These are phyloP conservation scores for Diaporthe amygdali DNA, from an alignment of 2,329 filamentous ascomycete genomes.

Conservation along the genomic window DNA sequence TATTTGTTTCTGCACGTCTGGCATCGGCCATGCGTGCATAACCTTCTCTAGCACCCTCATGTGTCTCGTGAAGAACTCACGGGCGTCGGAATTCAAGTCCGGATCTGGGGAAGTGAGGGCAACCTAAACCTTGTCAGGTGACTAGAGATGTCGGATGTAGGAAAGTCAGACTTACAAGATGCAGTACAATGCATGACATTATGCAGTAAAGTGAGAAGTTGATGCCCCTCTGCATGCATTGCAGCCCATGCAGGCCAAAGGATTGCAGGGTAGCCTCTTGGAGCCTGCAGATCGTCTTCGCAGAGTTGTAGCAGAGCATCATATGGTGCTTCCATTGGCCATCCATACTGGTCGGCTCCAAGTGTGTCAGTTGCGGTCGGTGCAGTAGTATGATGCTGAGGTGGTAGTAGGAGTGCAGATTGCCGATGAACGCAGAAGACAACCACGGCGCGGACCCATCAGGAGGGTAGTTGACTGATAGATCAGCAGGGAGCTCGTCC, in stretches of 20 bases:
- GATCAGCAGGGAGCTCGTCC: conserved; percentile 76
- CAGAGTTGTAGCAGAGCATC: conserved; percentile 82
- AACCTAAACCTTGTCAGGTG: conserved; percentile 61
- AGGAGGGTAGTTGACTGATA: conserved; percentile 77
- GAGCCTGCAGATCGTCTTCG: conserved; percentile 82
- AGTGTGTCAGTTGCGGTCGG: conserved; percentile 80
- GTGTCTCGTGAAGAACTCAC: conserved; percentile 88
- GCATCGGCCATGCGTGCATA: conserved; percentile 82
- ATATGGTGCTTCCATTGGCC: conserved; percentile 89
- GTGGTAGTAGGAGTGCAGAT: conserved; percentile 88
- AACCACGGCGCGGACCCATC: conserved; percentile 86
- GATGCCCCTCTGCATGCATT: conserved; percentile 92
- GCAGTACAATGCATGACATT: conserved; percentile 89
- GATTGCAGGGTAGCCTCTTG: conserved; percentile 82
- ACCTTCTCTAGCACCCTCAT: conserved; percentile 93
- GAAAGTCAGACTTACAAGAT: conserved; percentile 70
- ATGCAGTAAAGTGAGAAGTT: conserved; percentile 96
- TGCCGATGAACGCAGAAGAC: conserved; percentile 85
- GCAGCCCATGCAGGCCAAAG: conserved; percentile 79
- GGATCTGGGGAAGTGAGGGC: conserved; percentile 93
- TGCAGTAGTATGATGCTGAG: conserved; percentile 86
- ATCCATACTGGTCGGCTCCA: conserved; percentile 73
- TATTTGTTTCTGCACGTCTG: conserved; percentile 88
- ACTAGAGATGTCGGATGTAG: conserved; percentile 18
- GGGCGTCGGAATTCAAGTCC: conserved; percentile 81